These are phyloP conservation scores for Barnettozyma californica DNA, from an alignment of 805 yeast genomes.

Conservation along the genomic window DNA sequence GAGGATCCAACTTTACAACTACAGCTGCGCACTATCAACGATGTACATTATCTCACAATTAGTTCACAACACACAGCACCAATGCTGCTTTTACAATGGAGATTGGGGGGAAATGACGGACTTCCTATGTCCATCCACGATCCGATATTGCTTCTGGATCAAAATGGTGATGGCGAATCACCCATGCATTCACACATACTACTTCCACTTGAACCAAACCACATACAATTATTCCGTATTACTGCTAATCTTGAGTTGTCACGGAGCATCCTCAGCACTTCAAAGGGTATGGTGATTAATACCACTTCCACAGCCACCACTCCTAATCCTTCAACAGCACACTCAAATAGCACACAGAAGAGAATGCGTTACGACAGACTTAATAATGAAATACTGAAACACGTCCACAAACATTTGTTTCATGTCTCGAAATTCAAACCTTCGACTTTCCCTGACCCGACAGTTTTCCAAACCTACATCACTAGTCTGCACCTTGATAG, in stretches of 20 bases:
- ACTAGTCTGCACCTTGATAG: conserved; percentile 10
- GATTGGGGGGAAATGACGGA: conserved; percentile 26
- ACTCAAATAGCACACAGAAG: background rate
- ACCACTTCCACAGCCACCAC: background rate
- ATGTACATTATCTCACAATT: conserved; percentile 19
- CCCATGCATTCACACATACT: conserved; percentile 4
- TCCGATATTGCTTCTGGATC: conserved; percentile 22
- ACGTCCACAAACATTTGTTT: conserved; percentile 9
- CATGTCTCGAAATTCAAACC: background rate
- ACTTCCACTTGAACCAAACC: conserved; percentile 2
- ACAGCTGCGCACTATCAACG: conserved; percentile 24
- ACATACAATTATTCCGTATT: background rate
- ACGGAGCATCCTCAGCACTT: background rate
- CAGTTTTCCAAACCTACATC: conserved; percentile 11
- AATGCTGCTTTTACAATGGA: conserved; percentile 31
- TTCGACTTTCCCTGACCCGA: conserved; percentile 5
- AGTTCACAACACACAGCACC: conserved; percentile 30
- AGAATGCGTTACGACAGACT: conserved; percentile 1
- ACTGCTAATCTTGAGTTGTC: background rate
- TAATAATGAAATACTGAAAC: background rate
- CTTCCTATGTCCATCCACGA: conserved; percentile 36
- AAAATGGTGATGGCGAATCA: conserved; percentile 4
- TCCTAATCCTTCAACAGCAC: background rate
- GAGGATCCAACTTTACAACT: conserved; percentile 49
- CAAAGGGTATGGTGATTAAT: background rate